A percentile compares a stretch with the other conserved stretches of the same genome.
Conservation (phyloP, 2,329 filamentous ascomycete species). For the Elsinoe australis region DNA sequence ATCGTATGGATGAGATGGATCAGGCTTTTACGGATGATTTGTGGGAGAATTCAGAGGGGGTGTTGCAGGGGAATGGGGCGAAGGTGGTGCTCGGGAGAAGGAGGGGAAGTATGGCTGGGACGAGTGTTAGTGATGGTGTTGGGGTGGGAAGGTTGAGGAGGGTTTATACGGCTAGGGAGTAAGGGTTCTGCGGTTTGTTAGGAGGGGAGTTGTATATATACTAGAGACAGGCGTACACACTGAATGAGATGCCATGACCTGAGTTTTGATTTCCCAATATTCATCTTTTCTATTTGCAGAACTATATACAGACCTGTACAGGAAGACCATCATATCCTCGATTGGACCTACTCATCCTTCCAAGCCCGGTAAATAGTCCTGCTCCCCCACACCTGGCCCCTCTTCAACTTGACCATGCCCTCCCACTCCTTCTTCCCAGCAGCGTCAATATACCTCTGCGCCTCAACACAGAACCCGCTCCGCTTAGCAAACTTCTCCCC, state of each 20-base stretch:
- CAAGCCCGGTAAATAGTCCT: constrained; percentile 79
- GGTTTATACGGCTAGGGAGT: not conserved
- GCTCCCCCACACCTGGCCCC: constrained; percentile 73
- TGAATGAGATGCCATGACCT: too few relatives aligned
- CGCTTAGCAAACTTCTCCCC: constrained; percentile 49
- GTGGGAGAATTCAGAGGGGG: constrained; percentile 31
- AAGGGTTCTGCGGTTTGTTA: too few relatives aligned
- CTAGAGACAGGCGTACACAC: too few relatives aligned
- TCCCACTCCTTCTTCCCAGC: constrained; percentile 75
- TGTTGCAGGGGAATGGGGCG: constrained; percentile 18
- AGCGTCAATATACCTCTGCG: constrained; percentile 83
- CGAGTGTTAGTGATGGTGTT: constrained; percentile 10
- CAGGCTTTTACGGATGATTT: constrained; percentile 39
- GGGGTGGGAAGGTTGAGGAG: not conserved
- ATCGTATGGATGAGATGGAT: constrained; percentile 44
- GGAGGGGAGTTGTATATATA: too few relatives aligned
- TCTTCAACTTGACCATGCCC: constrained; percentile 70
- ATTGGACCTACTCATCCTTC: constrained; percentile 45
- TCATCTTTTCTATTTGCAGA: not conserved
- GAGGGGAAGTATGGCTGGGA: not conserved
- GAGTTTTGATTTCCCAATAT: too few relatives aligned
- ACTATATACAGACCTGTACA: not conserved
- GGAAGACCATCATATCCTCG: not conserved
- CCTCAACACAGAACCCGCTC: constrained; percentile 88
- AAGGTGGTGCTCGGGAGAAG: not conserved